Base-by-base conservation (phyloP, 768 basidiomycete genomes). In the Panus rudis region DNA sequence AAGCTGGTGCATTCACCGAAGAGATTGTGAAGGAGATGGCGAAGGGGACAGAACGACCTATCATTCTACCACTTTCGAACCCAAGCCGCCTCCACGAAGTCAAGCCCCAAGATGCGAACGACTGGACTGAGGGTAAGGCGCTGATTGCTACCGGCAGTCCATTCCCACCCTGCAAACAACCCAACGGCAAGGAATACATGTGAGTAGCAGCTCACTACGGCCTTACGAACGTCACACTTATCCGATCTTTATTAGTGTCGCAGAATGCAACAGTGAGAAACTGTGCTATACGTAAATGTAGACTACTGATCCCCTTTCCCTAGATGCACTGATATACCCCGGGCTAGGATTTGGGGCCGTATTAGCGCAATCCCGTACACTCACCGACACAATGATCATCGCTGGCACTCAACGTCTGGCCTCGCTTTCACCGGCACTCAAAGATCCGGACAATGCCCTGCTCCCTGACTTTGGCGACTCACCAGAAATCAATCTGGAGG, bases 331-430 rank as follows among this genome's bases (percentile, higher is more conserved):
- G 5, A 82, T 92, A 39, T 92, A 90, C 61, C 89, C 90, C 3
- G 91, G 87, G 20, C 73, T 92, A 24, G 89, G 88, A 6, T 80
- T 87, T 47, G 90, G 90, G 26, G 73, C 85, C 28, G 79, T 92
- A 53, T 66, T 90, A 20, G 67, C 78, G 8, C 67, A 79, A 46
- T 78, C 85, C 0, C 68, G 73, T 4, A 63, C 57, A 6, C 70
- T 93, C 52, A 81, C 85, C 1, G 86, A 91, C 60, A 75, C 71
- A n/a, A 92, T 93, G 91, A 84, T 93, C 59, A 79, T 90, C 30
- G 84, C 84, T 2, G 90, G 85, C 7, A 79, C 87, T 0, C 72
- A 68, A 21, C 75, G 80, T 11, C 80, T 93, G 27, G 86, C 89
- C 0, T 67, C 76, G 6, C 74, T 92, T 32, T 79, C 88, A 0